Evolutionary conservation across 441 rosid genomes (phyloP).

Genomic region (Melastoma candidum): DNA sequence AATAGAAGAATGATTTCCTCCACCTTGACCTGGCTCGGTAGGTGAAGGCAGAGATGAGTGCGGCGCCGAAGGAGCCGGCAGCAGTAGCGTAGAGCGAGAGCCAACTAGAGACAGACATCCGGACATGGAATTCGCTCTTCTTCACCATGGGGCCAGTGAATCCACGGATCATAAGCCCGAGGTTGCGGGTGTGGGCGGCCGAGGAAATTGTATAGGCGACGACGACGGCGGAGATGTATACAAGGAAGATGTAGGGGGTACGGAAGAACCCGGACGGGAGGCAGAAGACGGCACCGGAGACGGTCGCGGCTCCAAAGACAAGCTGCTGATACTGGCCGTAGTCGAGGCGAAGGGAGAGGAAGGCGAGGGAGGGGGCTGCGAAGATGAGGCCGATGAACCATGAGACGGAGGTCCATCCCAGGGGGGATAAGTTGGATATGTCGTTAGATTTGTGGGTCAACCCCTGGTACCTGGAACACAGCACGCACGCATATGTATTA

Average conservation of each 20-base stretch:
- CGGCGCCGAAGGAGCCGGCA: constrained; percentile 41
- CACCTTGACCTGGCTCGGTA: constrained; percentile 8
- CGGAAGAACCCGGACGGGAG: constrained; percentile 43
- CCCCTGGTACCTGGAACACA: constrained; percentile 24
- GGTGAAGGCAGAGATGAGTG: constrained; percentile 40
- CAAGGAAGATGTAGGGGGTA: constrained; percentile 35
- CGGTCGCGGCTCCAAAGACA: constrained; percentile 36
- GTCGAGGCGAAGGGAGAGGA: constrained; percentile 35
- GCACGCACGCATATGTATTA: too few relatives aligned
- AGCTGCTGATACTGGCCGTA: constrained; percentile 25
- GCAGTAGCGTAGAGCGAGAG: constrained; percentile 45
- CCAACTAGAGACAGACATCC: constrained; percentile 39
- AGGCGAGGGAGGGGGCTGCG: constrained; percentile 24
- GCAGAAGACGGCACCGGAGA: constrained; percentile 39
- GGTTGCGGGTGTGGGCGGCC: constrained; percentile 48
- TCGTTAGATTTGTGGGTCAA: constrained; percentile 19
- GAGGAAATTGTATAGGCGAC: constrained; percentile 26
- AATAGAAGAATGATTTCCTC: too few relatives aligned
- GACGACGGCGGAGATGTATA: constrained; percentile 30
- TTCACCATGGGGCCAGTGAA: constrained; percentile 24
- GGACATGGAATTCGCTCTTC: constrained; percentile 18
- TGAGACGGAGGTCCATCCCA: constrained; percentile 50
- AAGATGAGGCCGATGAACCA: constrained; percentile 45
- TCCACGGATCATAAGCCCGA: constrained; percentile 34
- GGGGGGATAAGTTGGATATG: constrained; percentile 31